Conservation (phyloP, 768 basidiomycete species). For the Naganishia randhawae region DNA sequence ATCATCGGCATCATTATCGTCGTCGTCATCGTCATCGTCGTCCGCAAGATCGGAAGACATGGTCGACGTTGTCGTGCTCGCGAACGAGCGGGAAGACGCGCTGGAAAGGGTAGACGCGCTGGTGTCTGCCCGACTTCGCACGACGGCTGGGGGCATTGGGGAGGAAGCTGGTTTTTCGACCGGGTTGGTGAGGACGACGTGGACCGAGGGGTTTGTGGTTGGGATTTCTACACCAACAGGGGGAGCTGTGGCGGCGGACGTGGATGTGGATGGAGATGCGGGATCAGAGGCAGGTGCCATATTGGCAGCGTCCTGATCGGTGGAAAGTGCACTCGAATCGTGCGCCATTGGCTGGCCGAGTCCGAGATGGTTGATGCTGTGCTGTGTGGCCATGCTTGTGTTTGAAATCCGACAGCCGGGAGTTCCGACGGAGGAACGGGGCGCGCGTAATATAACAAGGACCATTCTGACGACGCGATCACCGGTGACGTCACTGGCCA, state of each 20-base stretch:
- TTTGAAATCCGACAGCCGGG: not conserved
- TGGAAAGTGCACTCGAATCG: too few relatives aligned
- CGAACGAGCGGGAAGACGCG: slow-evolving; percentile 1
- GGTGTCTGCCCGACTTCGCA: not conserved
- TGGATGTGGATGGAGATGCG: not conserved
- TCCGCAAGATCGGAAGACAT: not conserved
- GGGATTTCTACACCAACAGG: not conserved
- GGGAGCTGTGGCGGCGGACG: not conserved
- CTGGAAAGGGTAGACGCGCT: not conserved
- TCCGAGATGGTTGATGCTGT: not conserved
- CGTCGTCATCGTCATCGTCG: not conserved
- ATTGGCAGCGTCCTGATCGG: not conserved
- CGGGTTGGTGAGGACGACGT: slow-evolving; percentile 18
- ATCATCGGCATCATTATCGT: slow-evolving; percentile 17
- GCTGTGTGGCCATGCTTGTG: not conserved
- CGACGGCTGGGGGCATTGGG: not conserved
- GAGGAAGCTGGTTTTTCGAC: not conserved
- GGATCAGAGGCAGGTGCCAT: not conserved
- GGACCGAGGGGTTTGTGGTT: not conserved
- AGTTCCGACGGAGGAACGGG: not conserved
- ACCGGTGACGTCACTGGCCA: too few relatives aligned
- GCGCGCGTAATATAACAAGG: too few relatives aligned
- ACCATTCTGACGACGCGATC: too few relatives aligned
- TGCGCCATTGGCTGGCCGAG: not conserved
- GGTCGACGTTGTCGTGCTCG: not conserved